phyloP scores from a whole-genome alignment of 2,329 filamentous ascomycete species.

The Bisporella sp. region DNA sequence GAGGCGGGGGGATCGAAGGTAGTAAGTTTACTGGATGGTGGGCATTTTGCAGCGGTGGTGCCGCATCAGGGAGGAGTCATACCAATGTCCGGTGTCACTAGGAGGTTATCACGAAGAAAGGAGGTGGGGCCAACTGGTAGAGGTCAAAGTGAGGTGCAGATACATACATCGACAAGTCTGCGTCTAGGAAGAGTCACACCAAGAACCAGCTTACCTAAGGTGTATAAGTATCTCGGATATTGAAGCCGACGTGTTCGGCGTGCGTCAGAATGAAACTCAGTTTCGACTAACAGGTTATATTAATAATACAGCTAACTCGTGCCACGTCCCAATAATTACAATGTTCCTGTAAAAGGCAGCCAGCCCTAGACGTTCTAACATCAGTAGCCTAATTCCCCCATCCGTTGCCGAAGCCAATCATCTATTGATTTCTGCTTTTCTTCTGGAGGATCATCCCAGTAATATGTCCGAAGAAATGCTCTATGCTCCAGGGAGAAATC shows the following conservation, averaged over 20 bases:
- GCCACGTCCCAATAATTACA: background rate
- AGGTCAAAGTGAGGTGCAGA: no score
- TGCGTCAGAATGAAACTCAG: background rate
- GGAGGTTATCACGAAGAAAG: no score
- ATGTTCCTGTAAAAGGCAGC: background rate
- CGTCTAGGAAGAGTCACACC: no score
- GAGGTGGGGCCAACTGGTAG: no score
- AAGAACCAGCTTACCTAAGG: no score
- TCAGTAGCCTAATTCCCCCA: constrained; percentile 1
- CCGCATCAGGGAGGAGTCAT: no score
- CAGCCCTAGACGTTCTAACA: background rate
- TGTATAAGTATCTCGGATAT: no score
- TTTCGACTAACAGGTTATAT: background rate
- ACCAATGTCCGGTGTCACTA: no score
- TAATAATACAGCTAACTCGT: background rate
- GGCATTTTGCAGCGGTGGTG: no score
- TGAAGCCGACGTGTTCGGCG: background rate
- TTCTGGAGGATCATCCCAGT: background rate
- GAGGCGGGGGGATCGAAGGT: no score
- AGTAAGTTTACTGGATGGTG: no score
- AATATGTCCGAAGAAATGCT: background rate
- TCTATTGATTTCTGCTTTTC: background rate
- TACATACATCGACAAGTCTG: no score
- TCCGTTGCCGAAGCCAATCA: background rate
- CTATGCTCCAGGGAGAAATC: background rate